These are phyloP conservation scores for Apostasia shenzhenica DNA, from an alignment of 106 monocot species.

Conservation along the genomic window DNA sequence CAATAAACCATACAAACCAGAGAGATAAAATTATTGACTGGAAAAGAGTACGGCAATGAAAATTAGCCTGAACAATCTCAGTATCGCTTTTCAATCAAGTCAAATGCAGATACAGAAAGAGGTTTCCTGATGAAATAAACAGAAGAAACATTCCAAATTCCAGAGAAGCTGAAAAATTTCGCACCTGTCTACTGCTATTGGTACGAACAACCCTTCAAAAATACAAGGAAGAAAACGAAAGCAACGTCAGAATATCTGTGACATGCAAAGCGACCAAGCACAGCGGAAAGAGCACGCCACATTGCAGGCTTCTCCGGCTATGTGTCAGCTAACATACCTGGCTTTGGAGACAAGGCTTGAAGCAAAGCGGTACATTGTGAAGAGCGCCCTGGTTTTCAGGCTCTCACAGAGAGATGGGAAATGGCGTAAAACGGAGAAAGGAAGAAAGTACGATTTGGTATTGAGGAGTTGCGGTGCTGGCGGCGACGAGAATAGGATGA, in stretches of 20 bases:
- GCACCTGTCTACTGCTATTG: slow-evolving; percentile 26
- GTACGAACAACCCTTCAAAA: slow-evolving; percentile 16
- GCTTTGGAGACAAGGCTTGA: slow-evolving; percentile 22
- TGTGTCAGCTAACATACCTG: slow-evolving; percentile 11
- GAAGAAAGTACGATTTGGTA: too few species aligned
- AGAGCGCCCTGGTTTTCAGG: background rate
- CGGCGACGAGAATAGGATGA: too few species aligned
- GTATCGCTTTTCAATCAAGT: too few species aligned
- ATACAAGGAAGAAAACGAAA: background rate
- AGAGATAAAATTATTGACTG: background rate
- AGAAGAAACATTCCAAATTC: too few species aligned
- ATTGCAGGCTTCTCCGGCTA: background rate
- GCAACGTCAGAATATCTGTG: background rate
- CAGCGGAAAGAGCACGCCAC: background rate
- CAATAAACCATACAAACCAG: background rate
- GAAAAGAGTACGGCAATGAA: background rate
- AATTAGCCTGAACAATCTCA: too few species aligned
- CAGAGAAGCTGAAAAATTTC: background rate
- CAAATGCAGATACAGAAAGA: too few species aligned
- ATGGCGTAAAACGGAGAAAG: too few species aligned
- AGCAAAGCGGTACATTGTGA: slow-evolving; percentile 29
- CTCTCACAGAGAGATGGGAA: too few species aligned
- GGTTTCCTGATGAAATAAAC: too few species aligned
- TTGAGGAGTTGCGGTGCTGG: too few species aligned
- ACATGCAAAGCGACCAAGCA: background rate